phyloP scores from a whole-genome alignment of 345 rosid genomes.

The Mercurialis annua region DNA sequence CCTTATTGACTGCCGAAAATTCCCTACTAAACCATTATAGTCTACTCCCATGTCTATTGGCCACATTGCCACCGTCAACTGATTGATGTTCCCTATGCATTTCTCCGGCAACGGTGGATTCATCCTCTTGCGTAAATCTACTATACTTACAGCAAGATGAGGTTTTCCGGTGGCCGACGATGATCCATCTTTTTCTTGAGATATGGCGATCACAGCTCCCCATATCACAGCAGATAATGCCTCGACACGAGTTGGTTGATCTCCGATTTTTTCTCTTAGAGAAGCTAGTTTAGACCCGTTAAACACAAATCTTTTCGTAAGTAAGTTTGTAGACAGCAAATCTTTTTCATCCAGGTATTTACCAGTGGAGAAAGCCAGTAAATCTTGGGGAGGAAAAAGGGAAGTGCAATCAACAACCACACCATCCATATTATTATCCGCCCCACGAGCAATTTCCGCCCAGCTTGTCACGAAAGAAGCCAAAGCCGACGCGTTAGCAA shows the following conservation, averaged over 20 bases:
- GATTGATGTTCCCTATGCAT: neutral
- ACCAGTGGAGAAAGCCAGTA: conserved; percentile 5
- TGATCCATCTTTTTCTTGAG: neutral
- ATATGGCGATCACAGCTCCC: neutral
- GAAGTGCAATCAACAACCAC: conserved; percentile 19
- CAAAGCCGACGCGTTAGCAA: conserved; percentile 16
- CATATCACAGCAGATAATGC: conserved; percentile 9
- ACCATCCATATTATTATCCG: neutral
- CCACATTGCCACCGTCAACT: conserved; percentile 9
- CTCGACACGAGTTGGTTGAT: conserved; percentile 1
- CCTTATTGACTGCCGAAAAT: conserved; percentile 13
- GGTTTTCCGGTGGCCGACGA: too few relatives aligned
- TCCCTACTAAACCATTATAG: conserved; percentile 6
- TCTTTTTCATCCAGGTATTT: neutral
- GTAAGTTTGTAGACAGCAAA: neutral
- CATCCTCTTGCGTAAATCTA: conserved; percentile 21
- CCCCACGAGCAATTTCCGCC: conserved; percentile 3
- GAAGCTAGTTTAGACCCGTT: neutral
- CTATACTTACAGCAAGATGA: neutral
- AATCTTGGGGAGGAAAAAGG: conserved; percentile 25
- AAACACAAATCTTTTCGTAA: conserved; percentile 14
- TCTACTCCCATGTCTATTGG: neutral
- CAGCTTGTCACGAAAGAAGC: conserved; percentile 13
- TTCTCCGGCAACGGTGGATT: conserved; percentile 24
- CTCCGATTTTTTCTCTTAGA: conserved; percentile 1